Percentiles rank a stretch among this genome's conserved stretches.
phyloP scores from a whole-genome alignment of 345 rosid genomes.

The Odontarrhena argentea region DNA sequence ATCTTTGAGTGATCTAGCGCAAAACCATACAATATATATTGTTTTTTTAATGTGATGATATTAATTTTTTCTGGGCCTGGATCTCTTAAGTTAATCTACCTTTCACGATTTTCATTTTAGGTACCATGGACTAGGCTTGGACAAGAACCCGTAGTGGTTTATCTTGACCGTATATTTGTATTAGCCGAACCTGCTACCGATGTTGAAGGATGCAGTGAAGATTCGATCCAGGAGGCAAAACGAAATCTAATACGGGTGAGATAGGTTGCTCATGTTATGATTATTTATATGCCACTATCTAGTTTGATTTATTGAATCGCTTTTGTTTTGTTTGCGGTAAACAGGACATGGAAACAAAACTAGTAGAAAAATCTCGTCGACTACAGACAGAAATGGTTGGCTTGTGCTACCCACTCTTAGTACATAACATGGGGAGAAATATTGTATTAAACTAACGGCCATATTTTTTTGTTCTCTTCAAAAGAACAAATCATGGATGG shows the following conservation, averaged over 20 bases:
- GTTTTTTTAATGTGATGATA: background rate
- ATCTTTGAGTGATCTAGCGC: constrained; percentile 17
- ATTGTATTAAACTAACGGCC: constrained; percentile 32
- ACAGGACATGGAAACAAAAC: constrained; percentile 87
- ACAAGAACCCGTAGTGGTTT: constrained; percentile 93
- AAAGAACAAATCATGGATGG: constrained; percentile 95
- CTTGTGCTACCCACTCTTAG: constrained; percentile 29
- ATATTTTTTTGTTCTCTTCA: constrained; percentile 43
- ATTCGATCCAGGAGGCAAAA: constrained; percentile 88
- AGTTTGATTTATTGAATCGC: constrained; percentile 26
- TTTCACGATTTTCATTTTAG: constrained; percentile 46
- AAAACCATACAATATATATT: background rate
- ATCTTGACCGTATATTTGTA: constrained; percentile 82
- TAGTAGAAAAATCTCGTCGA: constrained; percentile 67
- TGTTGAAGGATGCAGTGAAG: constrained; percentile 79
- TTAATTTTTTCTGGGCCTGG: background rate
- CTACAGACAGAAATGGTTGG: constrained; percentile 79
- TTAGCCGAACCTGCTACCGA: constrained; percentile 86
- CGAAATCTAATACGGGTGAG: constrained; percentile 82
- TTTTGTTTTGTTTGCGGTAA: constrained; percentile 33
- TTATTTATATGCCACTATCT: constrained; percentile 30
- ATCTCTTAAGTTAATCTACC: background rate
- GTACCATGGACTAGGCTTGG: constrained; percentile 99
- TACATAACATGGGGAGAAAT: constrained; percentile 22
- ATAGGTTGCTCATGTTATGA: constrained; percentile 31